Evolutionary conservation across 1,139 yeast species (phyloP).

Genomic region (Geotrichum citri-aurantii): DNA sequence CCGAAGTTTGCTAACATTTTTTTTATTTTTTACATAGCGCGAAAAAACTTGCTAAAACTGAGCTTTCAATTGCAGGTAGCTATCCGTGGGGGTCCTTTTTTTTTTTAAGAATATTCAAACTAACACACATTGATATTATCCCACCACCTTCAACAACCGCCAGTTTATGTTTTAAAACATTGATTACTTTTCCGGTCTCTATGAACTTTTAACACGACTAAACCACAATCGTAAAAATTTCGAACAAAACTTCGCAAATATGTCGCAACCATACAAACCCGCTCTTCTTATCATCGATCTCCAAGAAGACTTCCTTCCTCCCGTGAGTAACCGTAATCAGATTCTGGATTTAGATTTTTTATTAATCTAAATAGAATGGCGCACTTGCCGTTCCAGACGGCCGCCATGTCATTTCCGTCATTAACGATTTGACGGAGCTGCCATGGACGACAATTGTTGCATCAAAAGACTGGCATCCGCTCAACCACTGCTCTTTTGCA

Average conservation of each 20-base stretch:
- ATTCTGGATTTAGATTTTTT: not conserved
- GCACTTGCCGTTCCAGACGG: constrained; percentile 69
- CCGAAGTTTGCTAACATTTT: no score
- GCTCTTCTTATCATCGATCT: constrained; percentile 74
- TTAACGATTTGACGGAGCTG: constrained; percentile 41
- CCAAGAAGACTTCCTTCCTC: constrained; percentile 81
- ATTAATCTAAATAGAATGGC: constrained; percentile 42
- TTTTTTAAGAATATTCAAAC: no score
- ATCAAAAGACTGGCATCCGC: constrained; percentile 89
- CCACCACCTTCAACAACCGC: no score
- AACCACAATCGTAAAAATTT: not conserved
- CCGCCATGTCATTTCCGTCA: constrained; percentile 48
- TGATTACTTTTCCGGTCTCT: no score
- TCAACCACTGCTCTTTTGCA: constrained; percentile 75
- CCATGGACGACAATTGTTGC: constrained; percentile 63
- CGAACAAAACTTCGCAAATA: not conserved
- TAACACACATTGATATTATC: no score
- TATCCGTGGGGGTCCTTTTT: no score
- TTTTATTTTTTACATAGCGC: no score
- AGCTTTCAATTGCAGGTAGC: no score
- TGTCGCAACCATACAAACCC: constrained; percentile 24
- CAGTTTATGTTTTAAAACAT: no score
- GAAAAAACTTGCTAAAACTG: no score
- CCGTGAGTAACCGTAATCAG: constrained; percentile 30
- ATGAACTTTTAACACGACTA: not conserved